phyloP scores from a whole-genome alignment of 208 protist species.

The Porcisia deanei region DNA sequence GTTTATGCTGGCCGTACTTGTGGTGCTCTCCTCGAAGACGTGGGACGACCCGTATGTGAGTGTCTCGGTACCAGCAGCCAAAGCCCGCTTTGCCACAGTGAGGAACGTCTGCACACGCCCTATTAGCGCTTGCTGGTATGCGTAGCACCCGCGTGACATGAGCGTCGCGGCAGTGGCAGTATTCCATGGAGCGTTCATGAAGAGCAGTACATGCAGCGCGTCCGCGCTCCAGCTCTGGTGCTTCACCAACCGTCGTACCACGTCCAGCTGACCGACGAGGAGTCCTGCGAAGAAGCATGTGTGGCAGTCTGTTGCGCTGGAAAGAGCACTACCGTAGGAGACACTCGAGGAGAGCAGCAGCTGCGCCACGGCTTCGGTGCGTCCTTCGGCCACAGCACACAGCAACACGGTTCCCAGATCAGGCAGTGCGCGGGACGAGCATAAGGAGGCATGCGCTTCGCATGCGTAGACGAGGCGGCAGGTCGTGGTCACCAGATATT shows the following conservation, averaged over 20 bases:
- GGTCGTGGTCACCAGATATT: constrained; percentile 78
- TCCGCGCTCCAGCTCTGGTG: constrained; percentile 70
- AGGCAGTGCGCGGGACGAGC: constrained; percentile 57
- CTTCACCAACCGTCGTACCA: constrained; percentile 48
- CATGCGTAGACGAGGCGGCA: constrained; percentile 71
- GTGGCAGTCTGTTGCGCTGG: constrained; percentile 24
- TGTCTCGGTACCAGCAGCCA: neutral
- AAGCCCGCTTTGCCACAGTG: constrained; percentile 15
- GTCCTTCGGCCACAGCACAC: constrained; percentile 61
- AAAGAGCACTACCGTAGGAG: constrained; percentile 58
- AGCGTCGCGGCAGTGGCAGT: constrained; percentile 1
- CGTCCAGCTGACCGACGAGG: constrained; percentile 64
- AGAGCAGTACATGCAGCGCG: constrained; percentile 65
- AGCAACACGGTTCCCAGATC: constrained; percentile 76
- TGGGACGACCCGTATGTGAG: neutral
- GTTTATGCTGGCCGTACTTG: neutral
- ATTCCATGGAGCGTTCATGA: constrained; percentile 33
- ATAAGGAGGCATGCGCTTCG: constrained; percentile 43
- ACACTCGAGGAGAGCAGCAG: constrained; percentile 61
- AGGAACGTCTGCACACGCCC: constrained; percentile 21
- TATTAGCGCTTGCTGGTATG: constrained; percentile 21
- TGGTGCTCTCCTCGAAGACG: neutral
- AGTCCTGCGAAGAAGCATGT: constrained; percentile 72
- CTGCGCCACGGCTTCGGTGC: constrained; percentile 54
- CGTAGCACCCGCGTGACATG: constrained; percentile 17